Conservation (phyloP, 1,284 basidiomycete species). For the Leccinum huronense region DNA sequence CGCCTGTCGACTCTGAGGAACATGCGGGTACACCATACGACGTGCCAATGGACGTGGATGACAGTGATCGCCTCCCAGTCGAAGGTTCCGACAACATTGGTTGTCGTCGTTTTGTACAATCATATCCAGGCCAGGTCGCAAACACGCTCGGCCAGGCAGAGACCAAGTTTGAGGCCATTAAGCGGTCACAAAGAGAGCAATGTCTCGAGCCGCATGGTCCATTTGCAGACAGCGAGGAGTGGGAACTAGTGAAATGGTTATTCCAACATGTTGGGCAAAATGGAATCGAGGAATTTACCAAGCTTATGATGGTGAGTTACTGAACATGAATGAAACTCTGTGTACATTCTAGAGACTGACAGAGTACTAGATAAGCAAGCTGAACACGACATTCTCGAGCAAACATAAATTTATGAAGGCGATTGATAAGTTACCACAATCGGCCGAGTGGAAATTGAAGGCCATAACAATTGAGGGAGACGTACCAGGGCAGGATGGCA, state of each 20-base stretch:
- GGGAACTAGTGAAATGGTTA: not conserved
- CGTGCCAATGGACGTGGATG: not conserved
- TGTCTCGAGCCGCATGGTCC: not conserved
- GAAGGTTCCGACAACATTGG: not conserved
- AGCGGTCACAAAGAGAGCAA: not conserved
- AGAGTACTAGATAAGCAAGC: not conserved
- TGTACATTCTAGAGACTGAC: not conserved
- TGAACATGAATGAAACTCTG: not conserved
- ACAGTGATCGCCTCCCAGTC: not conserved
- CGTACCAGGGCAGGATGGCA: not conserved
- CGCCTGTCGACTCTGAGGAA: too few relatives aligned
- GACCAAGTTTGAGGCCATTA: not conserved
- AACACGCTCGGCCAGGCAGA: not conserved
- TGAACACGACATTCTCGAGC: not conserved
- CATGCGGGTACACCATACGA: not conserved
- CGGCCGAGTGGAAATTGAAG: not conserved
- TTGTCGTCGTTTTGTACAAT: not conserved
- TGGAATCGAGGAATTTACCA: not conserved
- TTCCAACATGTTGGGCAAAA: not conserved
- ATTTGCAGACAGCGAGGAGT: not conserved
- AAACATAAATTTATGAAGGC: not conserved
- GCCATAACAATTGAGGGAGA: not conserved
- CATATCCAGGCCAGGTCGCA: not conserved
- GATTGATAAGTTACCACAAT: not conserved
- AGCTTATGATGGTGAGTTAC: not conserved